These are phyloP conservation scores for Fonsecaea multimorphosa DNA, from an alignment of 2,329 filamentous ascomycete species.

Conservation along the genomic window DNA sequence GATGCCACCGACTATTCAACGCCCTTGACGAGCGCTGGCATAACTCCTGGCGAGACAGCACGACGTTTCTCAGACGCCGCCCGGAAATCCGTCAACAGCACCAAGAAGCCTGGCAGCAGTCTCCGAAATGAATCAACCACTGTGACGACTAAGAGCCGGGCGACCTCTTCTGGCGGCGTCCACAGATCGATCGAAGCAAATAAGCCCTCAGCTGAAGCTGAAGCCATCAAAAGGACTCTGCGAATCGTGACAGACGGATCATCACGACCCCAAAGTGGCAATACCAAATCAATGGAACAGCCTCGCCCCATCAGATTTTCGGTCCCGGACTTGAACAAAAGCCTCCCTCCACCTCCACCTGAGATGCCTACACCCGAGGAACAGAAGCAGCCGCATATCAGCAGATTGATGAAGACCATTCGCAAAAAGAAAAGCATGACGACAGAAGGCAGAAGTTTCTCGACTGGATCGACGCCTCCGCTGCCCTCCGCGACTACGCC, in stretches of 20 bases:
- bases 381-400: slow-evolving; percentile 32
- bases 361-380: slow-evolving; percentile 17
- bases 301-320: slow-evolving; percentile 24
- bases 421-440: slow-evolving; percentile 35
- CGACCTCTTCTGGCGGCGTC: slow-evolving; percentile 21
- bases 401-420: slow-evolving; percentile 34
- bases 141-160: slow-evolving; percentile 22
- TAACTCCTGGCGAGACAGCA: slow-evolving; percentile 37
- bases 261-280: slow-evolving; percentile 23
- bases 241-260: slow-evolving; percentile 27
- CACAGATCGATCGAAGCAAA: slow-evolving; percentile 27
- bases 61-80: slow-evolving; percentile 38
- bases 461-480: slow-evolving; percentile 20
- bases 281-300: slow-evolving; percentile 26
- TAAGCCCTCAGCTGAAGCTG: slow-evolving; percentile 22
- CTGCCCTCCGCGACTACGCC: slow-evolving; percentile 11
- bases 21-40: slow-evolving; percentile 39
- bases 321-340: slow-evolving; percentile 33
- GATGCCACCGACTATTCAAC: slow-evolving; percentile 36
- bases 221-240: slow-evolving; percentile 27
- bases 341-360: slow-evolving; percentile 32
- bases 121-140: slow-evolving; percentile 31
- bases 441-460: slow-evolving; percentile 22
- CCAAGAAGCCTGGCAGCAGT: slow-evolving; percentile 32
- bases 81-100: slow-evolving; percentile 30